Evolutionary conservation across 108 stramenopile species (phyloP).

Genomic region (Skeletonema marinoi): DNA sequence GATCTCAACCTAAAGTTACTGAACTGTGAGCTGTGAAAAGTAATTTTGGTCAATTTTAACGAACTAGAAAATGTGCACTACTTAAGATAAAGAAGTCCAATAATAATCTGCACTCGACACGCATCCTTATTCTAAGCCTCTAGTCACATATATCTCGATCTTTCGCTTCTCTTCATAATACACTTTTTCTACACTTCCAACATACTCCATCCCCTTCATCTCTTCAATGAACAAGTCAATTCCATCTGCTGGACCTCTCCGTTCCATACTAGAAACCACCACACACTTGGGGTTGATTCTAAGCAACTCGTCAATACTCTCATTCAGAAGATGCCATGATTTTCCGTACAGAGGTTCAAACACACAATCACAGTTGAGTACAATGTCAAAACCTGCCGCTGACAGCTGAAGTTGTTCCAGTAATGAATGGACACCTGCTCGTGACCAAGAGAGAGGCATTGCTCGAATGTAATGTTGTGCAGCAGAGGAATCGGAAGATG

Average conservation of each 20-base stretch:
- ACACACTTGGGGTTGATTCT: conserved; percentile 54
- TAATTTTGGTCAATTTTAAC: background rate
- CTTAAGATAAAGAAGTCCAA: too few relatives aligned
- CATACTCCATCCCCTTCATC: conserved; percentile 34
- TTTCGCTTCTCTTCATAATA: conserved; percentile 24
- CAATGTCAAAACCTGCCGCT: conserved; percentile 61
- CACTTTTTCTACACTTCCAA: conserved; percentile 40
- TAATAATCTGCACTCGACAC: background rate
- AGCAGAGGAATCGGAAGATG: background rate
- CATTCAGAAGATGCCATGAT: conserved; percentile 68
- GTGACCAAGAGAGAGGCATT: conserved; percentile 57
- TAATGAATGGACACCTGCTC: conserved; percentile 27
- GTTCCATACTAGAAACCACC: conserved; percentile 74
- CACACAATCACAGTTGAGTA: conserved; percentile 87
- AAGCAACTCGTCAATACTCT: conserved; percentile 65
- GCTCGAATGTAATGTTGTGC: conserved; percentile 23
- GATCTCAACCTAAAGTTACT: background rate
- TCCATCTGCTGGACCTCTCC: conserved; percentile 63
- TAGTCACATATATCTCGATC: conserved; percentile 47
- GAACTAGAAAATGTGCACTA: background rate
- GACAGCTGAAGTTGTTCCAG: conserved; percentile 16
- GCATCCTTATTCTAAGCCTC: background rate
- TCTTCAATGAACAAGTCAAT: conserved; percentile 62
- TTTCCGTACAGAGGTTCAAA: conserved; percentile 86
- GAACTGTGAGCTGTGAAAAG: background rate